These are phyloP conservation scores for Nannizziopsis arthrosporioides DNA, from an alignment of 2,329 filamentous ascomycete genomes.

Conservation along the genomic window DNA sequence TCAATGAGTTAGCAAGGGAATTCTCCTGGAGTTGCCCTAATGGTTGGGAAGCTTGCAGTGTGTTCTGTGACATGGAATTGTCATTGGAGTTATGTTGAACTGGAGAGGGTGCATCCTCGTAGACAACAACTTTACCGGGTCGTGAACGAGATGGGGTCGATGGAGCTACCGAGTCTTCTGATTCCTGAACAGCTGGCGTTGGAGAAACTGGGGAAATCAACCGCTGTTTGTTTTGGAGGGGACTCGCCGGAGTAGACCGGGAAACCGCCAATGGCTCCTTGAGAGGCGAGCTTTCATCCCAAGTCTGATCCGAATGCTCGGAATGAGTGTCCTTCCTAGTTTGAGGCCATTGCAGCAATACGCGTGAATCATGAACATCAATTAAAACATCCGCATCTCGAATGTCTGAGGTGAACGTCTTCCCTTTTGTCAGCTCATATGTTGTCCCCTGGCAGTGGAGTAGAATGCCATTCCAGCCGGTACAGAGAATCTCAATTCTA, in stretches of 20 bases:
- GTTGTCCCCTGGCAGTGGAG: conserved; percentile 81
- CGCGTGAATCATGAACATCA: conserved; percentile 84
- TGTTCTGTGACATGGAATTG: conserved; percentile 23
- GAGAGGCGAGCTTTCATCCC: conserved; percentile 46
- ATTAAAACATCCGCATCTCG: conserved; percentile 84
- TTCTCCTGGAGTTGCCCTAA: conserved; percentile 22
- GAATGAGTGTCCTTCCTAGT: conserved; percentile 42
- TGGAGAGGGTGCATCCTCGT: conserved; percentile 56
- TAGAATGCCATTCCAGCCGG: conserved; percentile 92
- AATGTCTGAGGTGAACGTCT: conserved; percentile 81
- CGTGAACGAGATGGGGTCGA: conserved; percentile 34
- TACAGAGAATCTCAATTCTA: conserved; percentile 77
- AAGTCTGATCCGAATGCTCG: conserved; percentile 54
- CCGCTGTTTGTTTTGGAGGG: conserved; percentile 48
- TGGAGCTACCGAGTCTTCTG: conserved; percentile 34
- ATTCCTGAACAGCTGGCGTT: conserved; percentile 43
- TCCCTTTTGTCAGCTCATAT: conserved; percentile 75
- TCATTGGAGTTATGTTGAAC: conserved; percentile 30
- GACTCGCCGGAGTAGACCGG: conserved; percentile 28
- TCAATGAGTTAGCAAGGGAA: conserved; percentile 25
- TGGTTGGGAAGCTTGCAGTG: conserved; percentile 26
- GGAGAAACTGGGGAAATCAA: conserved; percentile 70
- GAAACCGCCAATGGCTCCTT: conserved; percentile 32
- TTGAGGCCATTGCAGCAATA: conserved; percentile 78
- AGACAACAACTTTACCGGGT: conserved; percentile 47